phyloP scores from a whole-genome alignment of 2,329 filamentous ascomycete genomes.

The Diaporthe humulicola region DNA sequence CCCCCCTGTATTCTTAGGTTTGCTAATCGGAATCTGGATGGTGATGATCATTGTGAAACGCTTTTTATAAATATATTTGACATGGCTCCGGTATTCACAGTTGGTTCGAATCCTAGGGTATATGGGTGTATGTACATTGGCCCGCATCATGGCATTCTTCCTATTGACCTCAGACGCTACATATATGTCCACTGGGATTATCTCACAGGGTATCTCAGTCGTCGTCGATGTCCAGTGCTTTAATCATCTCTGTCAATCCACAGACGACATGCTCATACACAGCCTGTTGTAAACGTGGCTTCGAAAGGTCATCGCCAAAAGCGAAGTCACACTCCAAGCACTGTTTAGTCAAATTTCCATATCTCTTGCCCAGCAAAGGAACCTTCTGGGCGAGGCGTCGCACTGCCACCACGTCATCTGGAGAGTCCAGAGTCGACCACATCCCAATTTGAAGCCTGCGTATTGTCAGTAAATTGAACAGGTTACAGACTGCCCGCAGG shows the following conservation, averaged over 20 bases:
- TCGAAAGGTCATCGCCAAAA: constrained; percentile 39
- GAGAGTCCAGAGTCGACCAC: constrained; percentile 27
- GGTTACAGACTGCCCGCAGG: neutral
- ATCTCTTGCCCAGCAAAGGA: constrained; percentile 26
- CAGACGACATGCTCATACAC: constrained; percentile 43
- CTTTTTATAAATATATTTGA: no score
- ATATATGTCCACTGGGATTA: no score
- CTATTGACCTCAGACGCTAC: no score
- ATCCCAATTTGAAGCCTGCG: constrained; percentile 33
- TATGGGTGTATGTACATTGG: no score
- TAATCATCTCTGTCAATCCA: constrained; percentile 35
- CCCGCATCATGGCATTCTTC: no score
- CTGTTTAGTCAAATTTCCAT: constrained; percentile 38
- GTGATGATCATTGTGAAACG: no score
- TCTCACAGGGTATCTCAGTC: constrained; percentile 39
- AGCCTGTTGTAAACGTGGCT: constrained; percentile 40
- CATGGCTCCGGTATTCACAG: no score
- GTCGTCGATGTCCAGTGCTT: neutral
- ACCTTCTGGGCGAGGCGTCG: constrained; percentile 12
- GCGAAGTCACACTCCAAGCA: constrained; percentile 40
- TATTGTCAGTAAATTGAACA: neutral
- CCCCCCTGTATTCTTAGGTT: no score
- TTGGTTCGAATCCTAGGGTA: no score
- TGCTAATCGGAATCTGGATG: no score
- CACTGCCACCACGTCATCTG: constrained; percentile 30